Evolutionary conservation across 257 asterid species (phyloP).

Genomic region (Przewalskia tangutica): DNA sequence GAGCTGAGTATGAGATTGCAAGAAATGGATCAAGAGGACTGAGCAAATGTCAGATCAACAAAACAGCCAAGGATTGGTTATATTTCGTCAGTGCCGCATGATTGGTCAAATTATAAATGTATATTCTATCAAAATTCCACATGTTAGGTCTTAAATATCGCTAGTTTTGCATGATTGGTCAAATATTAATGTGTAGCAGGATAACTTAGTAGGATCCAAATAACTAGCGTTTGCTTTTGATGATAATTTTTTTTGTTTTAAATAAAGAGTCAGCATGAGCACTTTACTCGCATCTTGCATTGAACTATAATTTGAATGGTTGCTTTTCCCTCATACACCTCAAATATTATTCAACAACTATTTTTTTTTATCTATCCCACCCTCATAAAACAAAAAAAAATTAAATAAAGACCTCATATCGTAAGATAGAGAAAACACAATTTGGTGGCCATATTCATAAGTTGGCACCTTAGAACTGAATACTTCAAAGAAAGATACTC

Average conservation of each 20-base stretch:
- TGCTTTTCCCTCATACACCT: not conserved
- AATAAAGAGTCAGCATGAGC: not conserved
- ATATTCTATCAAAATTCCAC: not conserved
- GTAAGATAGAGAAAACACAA: not conserved
- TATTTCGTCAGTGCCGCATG: too few species aligned
- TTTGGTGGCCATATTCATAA: not conserved
- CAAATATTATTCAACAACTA: not conserved
- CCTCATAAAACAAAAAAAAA: not conserved
- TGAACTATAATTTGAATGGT: not conserved
- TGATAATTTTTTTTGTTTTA: not conserved
- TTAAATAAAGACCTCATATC: not conserved
- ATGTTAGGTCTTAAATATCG: not conserved
- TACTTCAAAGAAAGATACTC: not conserved
- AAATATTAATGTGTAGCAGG: not conserved
- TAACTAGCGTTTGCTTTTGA: not conserved
- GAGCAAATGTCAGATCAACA: too few species aligned
- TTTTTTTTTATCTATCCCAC: not conserved
- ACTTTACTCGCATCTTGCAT: not conserved
- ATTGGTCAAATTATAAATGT: too few species aligned
- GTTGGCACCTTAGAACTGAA: slow-evolving; percentile 1
- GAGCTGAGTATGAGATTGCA: too few species aligned
- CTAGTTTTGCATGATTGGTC: not conserved
- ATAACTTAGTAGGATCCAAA: not conserved
- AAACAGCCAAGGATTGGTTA: too few species aligned
- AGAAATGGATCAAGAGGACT: too few species aligned